Percentiles rank a stretch among this genome's conserved stretches.
Conservation (phyloP, 345 rosid genomes). For the Lepidium sativum region DNA sequence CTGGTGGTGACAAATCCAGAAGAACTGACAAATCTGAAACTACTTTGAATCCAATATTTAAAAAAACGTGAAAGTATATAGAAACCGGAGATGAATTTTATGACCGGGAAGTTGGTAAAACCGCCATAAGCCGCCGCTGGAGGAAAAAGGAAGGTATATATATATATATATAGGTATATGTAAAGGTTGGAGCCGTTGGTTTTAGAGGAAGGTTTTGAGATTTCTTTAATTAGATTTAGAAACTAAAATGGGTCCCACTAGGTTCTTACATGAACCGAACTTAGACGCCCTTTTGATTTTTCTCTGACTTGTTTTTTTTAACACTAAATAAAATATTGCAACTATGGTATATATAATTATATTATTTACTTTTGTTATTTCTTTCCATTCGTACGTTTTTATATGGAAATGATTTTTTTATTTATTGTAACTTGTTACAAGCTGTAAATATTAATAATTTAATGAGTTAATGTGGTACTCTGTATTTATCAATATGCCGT, state of each 20-base stretch:
- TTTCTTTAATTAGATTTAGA: constrained; percentile 8
- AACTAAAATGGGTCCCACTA: constrained; percentile 16
- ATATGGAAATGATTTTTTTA: neutral
- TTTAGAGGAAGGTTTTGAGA: constrained; percentile 21
- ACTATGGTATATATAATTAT: neutral
- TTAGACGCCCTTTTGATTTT: constrained; percentile 21
- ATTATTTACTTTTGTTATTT: constrained; percentile 5
- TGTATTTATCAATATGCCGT: constrained; percentile 14
- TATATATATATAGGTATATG: neutral
- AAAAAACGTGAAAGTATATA: constrained; percentile 9
- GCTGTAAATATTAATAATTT: constrained; percentile 1
- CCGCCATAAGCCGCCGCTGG: constrained; percentile 26
- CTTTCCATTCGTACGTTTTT: constrained; percentile 4
- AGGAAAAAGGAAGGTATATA: neutral
- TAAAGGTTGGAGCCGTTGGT: constrained; percentile 28
- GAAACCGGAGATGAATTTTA: neutral
- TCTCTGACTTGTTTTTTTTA: neutral
- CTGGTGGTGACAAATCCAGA: constrained; percentile 5
- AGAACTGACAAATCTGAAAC: constrained; percentile 17
- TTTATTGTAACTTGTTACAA: constrained; percentile 12
- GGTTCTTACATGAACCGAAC: constrained; percentile 31
- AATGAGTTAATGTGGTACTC: neutral
- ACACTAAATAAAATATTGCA: neutral
- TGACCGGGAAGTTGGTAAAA: neutral
- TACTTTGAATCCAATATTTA: neutral